Evolutionary conservation across 2,329 filamentous ascomycete species (phyloP), one percentile per base, ranked within the genome.

Genomic region (Fusarium nelsonii): DNA sequence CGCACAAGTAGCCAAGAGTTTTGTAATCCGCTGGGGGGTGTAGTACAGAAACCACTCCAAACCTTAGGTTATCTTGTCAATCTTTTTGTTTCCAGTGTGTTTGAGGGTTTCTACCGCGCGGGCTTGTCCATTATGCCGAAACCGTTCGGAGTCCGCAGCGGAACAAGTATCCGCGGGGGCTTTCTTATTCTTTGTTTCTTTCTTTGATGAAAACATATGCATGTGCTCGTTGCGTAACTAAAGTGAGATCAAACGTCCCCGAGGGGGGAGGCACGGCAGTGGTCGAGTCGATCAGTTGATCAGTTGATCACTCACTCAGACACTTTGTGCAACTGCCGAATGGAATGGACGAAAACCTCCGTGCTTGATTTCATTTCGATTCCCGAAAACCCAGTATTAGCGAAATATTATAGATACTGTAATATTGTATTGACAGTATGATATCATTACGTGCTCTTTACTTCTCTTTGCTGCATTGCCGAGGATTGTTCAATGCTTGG

Each of bases 121-220:
- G 74, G 71, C 64, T 74, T 71, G 58, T 70, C 36, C 23, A 63
- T 71, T 20, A 40, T 44, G 57, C 74, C 74, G 74, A 75, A 68
- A 45, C 74, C 73, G 70, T 72, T 63, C 68, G 69, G 67, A 67
- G 57, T 73, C 70, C 71, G 72, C 51, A 65, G 62, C 46, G 34
- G 48, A 20, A 36, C 26, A 15, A n/a, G 14, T n/a, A 39, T 30
- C 48, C 48, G 12, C 33, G 26, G 28, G n/a, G n/a, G 28, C 11
- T 28, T 50, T 28, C 28, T 18, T n/a, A 6, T 28, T 44, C 11
- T 30, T 23, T 15, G n/a, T 44, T 15, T 30, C 15, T 12, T 45
- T 45, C 16, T 16, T 18, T 30, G 43, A 28, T 14, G 26, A 45
- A 45, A 16, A 14, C 39, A 41, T 16, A 12, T 6, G 16, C 52